Evolutionary conservation across 257 asterid species (phyloP), one percentile per base, ranked within the genome.

Genomic region (Schizonepeta tenuifolia): DNA sequence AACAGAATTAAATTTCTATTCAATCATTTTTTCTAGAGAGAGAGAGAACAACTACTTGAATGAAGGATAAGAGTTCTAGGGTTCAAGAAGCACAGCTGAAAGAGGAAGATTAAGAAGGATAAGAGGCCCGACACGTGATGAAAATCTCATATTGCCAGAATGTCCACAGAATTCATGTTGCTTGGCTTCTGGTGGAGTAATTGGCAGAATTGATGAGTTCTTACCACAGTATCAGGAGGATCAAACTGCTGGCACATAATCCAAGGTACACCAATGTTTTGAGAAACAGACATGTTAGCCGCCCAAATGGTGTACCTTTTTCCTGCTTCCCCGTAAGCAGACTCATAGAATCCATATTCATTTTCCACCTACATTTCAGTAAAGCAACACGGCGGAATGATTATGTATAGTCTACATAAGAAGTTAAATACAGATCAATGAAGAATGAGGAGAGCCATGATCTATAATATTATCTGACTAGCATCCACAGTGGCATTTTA

Each of bases 181-280:
- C 44, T 67, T 17, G 26, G 71, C 35, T 73, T 17, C 21, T 58
- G 17, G 47, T 33, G 41, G 17, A 22, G 55, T 28, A 28, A 56
- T 18, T 63, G 70, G 33, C n/a, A 26, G 36, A 67, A 10, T n/a
- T 66, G 61, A 73, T 56, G 59, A 70, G 54, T 43, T 55, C 84
- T 89, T 79, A 93, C 98, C 82, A 93, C 85, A 72, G 84, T 77
- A 71, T 69, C 86, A 18, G 98, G 98, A 80, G 93, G 90, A 77
- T 90, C 96, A 80, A 81, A 87, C 76, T 93, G 97, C 83, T 89
- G 80, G 79, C 98, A 93, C 98, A 93, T 93, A 69, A 93, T 87
- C 98, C 98, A 93, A 53, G 98, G 98, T 21, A 93, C 97, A 68
- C 98, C 90, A 14, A 80, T 93, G 82, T 86, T 81, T 75, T 87